Percentiles rank a stretch among this genome's conserved stretches.
Evolutionary conservation across 208 protist species (phyloP).

Genomic region (Crithidia bombi): DNA sequence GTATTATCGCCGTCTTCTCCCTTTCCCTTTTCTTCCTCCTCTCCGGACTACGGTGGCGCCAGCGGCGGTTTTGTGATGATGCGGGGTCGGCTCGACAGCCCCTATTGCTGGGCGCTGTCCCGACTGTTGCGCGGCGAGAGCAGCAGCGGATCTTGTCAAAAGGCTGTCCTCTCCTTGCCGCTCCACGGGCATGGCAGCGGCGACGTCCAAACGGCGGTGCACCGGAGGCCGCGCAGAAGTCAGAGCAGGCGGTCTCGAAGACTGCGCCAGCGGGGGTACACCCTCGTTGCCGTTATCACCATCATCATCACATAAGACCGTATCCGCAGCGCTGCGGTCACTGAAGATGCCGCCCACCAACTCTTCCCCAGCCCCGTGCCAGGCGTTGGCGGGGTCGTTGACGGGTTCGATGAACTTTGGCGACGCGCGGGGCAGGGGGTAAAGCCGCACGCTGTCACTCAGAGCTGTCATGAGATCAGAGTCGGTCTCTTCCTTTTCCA

Average conservation of each 20-base stretch:
- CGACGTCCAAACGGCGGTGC: not conserved
- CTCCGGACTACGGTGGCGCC: not conserved
- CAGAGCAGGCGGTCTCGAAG: not conserved
- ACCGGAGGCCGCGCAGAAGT: not conserved
- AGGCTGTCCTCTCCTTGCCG: not conserved
- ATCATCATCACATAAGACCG: not conserved
- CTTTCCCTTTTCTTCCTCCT: not conserved
- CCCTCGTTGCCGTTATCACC: not conserved
- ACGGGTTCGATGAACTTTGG: not conserved
- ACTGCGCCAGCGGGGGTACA: not conserved
- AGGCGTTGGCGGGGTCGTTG: not conserved
- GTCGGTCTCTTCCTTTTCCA: slow-evolving; percentile 13
- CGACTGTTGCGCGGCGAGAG: too few relatives aligned
- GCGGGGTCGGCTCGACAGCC: not conserved
- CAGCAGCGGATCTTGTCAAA: too few relatives aligned
- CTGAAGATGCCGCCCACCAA: not conserved
- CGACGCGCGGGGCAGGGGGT: not conserved
- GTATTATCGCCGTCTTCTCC: not conserved
- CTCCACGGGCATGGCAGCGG: not conserved
- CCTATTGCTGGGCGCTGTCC: too few relatives aligned
- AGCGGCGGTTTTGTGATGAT: not conserved
- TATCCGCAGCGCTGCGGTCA: slow-evolving; percentile 1
- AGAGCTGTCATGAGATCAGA: slow-evolving; percentile 19
- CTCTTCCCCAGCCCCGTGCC: not conserved
- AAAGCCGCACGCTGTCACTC: slow-evolving; percentile 32